phyloP scores from a whole-genome alignment of 306 rosid species.

The Malus sieversii region DNA sequence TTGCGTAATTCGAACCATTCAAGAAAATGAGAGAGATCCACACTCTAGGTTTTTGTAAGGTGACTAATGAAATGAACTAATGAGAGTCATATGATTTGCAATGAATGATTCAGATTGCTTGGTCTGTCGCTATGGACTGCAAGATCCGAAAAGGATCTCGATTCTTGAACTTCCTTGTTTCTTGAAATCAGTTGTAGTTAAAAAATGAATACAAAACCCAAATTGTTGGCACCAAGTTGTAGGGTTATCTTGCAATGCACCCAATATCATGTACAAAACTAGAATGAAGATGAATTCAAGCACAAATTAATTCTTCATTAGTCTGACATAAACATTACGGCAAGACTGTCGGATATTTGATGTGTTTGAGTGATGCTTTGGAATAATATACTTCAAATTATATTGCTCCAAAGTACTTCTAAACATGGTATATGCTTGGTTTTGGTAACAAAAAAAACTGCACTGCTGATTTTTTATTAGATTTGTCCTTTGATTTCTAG shows the following conservation, averaged over 20 bases:
- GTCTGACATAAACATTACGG: constrained; percentile 1
- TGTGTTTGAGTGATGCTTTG: neutral
- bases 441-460: neutral
- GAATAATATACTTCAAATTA: neutral
- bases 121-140: rapidly evolving
- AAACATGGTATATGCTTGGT: neutral
- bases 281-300: constrained; percentile 36
- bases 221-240: neutral
- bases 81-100: too few species aligned
- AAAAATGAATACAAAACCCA: neutral
- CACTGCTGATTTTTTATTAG: neutral
- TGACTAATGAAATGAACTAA: too few species aligned
- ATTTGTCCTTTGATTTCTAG: neutral
- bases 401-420: constrained; percentile 2
- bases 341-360: constrained; percentile 1
- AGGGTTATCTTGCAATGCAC: constrained; percentile 27
- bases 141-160: too few species aligned
- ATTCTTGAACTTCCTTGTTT: neutral
- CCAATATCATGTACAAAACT: constrained; percentile 1
- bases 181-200: neutral
- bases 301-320: neutral
- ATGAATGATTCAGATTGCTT: too few species aligned
- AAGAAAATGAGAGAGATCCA: too few species aligned
- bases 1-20: too few species aligned
- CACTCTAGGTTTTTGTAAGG: too few species aligned